Evolutionary conservation across 257 asterid species (phyloP), one percentile per base, ranked within the genome.

Genomic region (Gynochthodes officinalis): DNA sequence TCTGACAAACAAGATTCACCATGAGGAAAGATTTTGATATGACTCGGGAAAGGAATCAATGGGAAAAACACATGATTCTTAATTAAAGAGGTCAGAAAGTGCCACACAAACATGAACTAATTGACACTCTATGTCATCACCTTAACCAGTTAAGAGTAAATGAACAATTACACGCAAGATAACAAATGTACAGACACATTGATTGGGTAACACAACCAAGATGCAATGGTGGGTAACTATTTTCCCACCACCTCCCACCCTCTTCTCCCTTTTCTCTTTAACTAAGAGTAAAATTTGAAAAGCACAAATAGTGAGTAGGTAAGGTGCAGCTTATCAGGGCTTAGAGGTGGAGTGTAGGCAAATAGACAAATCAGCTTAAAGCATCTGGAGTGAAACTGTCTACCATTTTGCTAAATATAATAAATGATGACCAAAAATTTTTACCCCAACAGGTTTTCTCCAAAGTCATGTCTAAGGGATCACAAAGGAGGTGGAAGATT

Each of bases 1-100:
- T 75, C 98, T 94, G 85, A 42, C n/a, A 77, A 71, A 72, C 39
- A 76, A 78, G 59, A 62, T 70, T 67, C 63, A 48, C 78, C 49
- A 52, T 48, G 28, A 58, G 60, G 49, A 16, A 59, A 23, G 42
- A 67, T 0, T 32, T 64, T 21, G 14, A 25, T 35, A 14, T 1
- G 58, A 19, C 27, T 52, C 21, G 33, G 15, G 27, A 32, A 25
- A 39, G 13, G 43, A 54, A 53, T 5, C 0, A 2, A 25, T 23
- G 5, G 18, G 30, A 53, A 37, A 39, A 64, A 37, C 28, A 14
- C 13, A 59, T 53, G 27, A 10, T 53, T 46, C 28, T 53, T 42
- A 14, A 50, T 27, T 49, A 46, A 44, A 39, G 15, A 16, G 43
- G 21, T 42, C 39, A 64, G 11, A 64, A 40, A 42, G 30, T 66